Percentiles rank a stretch among this genome's conserved stretches.
Conservation (phyloP, 176 grass and related monocot species). For the Luzula sylvatica region DNA sequence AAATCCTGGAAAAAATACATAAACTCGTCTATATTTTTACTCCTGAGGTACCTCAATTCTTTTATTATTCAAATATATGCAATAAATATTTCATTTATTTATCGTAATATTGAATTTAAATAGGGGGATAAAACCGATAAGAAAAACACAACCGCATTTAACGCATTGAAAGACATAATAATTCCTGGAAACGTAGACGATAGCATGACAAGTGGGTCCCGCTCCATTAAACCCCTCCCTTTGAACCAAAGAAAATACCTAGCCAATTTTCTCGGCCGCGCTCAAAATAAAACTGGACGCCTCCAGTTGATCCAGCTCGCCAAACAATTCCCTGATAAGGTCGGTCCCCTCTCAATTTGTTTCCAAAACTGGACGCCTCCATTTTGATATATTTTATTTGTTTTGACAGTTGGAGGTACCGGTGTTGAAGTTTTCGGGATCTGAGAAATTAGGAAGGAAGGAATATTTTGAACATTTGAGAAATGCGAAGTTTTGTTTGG, state of each 20-base stretch:
- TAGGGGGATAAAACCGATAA: conserved; percentile 95
- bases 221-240: conserved; percentile 50
- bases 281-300: conserved; percentile 72
- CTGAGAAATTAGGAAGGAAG: conserved; percentile 68
- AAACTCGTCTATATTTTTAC: conserved; percentile 91
- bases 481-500: conserved; percentile 94
- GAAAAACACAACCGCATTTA: conserved; percentile 77
- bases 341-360: no score
- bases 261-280: conserved; percentile 84
- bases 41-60: conserved; percentile 53
- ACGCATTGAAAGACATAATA: conserved; percentile 95
- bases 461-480: conserved; percentile 89
- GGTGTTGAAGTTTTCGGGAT: conserved; percentile 68
- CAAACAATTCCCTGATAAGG: conserved; percentile 93
- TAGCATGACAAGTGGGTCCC: conserved; percentile 46
- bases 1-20: conserved; percentile 72
- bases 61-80: not conserved
- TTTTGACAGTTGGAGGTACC: conserved; percentile 63
- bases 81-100: not conserved
- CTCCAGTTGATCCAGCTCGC: conserved; percentile 75
- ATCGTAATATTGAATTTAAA: conserved; percentile 9
- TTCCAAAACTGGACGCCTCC: no score
- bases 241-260: conserved; percentile 70
- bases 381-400: not conserved
- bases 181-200: conserved; percentile 95